Conservation (phyloP, 495 filamentous ascomycete species). For the Astrocystis sublimbata region DNA sequence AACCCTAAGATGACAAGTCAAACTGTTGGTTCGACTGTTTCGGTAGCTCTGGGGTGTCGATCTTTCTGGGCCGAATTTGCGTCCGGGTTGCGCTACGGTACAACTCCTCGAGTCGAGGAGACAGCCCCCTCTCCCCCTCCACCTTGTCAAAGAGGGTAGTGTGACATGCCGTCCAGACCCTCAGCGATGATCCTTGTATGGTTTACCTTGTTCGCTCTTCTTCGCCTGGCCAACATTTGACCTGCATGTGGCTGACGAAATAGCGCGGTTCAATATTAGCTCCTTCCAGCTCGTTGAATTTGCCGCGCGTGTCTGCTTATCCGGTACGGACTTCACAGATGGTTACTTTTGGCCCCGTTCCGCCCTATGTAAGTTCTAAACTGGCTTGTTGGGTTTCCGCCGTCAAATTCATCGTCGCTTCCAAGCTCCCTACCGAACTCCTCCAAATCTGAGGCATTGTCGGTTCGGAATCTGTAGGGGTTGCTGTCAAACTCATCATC, state of each 20-base stretch:
- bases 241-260: neutral
- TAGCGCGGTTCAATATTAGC: neutral
- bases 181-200: neutral
- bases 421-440: slow-evolving; percentile 35
- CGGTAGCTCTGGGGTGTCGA: neutral
- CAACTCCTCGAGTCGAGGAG: neutral
- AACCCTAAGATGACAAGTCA: neutral
- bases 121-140: neutral
- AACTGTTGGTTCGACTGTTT: neutral
- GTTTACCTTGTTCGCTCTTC: neutral
- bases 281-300: neutral
- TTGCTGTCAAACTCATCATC: slow-evolving; percentile 53
- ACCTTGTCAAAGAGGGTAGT: neutral
- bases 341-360: slow-evolving; percentile 21
- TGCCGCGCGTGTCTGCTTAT: neutral
- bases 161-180: neutral
- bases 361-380: slow-evolving; percentile 30
- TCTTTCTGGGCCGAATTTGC: neutral
- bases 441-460: slow-evolving; percentile 48
- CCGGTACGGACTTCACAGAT: slow-evolving; percentile 16
- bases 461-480: slow-evolving; percentile 46
- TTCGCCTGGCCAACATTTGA: neutral
- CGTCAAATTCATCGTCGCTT: slow-evolving; percentile 27
- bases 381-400: slow-evolving; percentile 15
- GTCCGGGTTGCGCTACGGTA: neutral